Evolutionary conservation across 345 rosid species (phyloP).

Genomic region (Camelina neglecta): DNA sequence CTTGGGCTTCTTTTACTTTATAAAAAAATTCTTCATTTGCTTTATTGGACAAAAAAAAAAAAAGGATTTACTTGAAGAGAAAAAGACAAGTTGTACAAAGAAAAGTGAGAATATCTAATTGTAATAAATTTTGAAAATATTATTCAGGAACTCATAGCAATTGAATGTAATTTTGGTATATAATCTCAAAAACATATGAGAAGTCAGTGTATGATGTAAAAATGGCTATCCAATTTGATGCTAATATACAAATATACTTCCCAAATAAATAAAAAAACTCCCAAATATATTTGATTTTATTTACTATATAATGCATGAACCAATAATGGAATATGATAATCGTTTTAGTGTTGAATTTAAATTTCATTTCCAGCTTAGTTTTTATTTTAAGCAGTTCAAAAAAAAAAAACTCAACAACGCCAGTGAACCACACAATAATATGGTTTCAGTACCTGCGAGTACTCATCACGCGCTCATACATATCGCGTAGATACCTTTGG

Average conservation of each 20-base stretch:
- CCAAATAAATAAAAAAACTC: not conserved
- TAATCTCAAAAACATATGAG: not conserved
- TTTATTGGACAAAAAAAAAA: no score
- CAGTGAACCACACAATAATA: constrained; percentile 27
- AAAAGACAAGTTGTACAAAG: not conserved
- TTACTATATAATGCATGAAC: not conserved
- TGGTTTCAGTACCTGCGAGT: constrained; percentile 21
- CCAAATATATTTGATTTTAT: not conserved
- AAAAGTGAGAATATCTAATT: no score
- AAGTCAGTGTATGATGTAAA: not conserved
- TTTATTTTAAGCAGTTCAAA: not conserved
- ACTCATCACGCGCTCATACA: constrained; percentile 3
- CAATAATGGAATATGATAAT: not conserved
- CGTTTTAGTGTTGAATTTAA: not conserved
- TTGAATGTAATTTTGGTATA: not conserved
- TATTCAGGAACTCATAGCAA: not conserved
- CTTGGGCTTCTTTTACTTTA: not conserved
- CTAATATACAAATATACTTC: not conserved
- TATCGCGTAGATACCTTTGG: constrained; percentile 25
- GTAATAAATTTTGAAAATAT: no score
- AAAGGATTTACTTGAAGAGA: no score
- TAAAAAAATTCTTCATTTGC: no score
- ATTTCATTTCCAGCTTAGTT: not conserved
- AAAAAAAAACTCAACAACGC: constrained; percentile 1
- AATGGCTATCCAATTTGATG: not conserved